Percentiles rank a stretch among this genome's conserved stretches.
Evolutionary conservation across 2,329 filamentous ascomycete species (phyloP).

Genomic region (Scopulariopsis brevicaulis): DNA sequence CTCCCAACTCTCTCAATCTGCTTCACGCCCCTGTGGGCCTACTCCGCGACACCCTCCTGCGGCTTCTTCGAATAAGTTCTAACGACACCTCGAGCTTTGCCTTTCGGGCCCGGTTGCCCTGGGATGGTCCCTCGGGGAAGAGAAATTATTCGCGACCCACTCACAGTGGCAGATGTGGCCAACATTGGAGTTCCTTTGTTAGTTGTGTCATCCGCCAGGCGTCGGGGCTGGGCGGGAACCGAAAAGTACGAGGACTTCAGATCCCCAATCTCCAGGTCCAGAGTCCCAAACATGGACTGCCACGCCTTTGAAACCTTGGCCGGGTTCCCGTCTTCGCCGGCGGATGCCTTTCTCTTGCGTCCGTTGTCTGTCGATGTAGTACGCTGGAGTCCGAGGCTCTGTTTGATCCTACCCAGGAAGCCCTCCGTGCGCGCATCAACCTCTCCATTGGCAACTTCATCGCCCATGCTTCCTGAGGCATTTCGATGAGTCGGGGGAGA

Average conservation of each 20-base stretch:
- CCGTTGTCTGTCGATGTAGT: background rate
- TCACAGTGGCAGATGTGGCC: background rate
- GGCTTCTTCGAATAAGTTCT: conserved; percentile 5
- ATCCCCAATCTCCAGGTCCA: conserved; percentile 2
- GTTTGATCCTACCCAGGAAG: background rate
- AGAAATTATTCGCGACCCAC: background rate
- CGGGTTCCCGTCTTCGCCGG: background rate
- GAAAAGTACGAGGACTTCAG: conserved; percentile 3
- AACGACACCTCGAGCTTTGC: background rate
- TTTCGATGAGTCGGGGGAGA: background rate
- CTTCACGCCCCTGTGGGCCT: background rate
- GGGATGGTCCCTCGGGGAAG: background rate
- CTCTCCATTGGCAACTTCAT: background rate
- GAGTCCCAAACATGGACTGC: conserved; percentile 1
- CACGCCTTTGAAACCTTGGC: background rate
- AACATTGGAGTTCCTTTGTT: background rate
- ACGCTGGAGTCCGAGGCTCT: background rate
- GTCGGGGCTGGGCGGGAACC: background rate
- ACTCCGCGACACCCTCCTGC: background rate
- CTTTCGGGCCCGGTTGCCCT: background rate
- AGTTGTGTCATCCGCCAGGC: background rate
- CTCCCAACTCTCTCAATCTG: background rate
- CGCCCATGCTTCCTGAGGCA: no score
- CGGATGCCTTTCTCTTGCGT: background rate
- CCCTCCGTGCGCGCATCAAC: background rate